Percentiles rank a stretch among this genome's conserved stretches.
These are phyloP conservation scores for Cornus florida DNA, from an alignment of 148 eudicot species.

Conservation along the genomic window DNA sequence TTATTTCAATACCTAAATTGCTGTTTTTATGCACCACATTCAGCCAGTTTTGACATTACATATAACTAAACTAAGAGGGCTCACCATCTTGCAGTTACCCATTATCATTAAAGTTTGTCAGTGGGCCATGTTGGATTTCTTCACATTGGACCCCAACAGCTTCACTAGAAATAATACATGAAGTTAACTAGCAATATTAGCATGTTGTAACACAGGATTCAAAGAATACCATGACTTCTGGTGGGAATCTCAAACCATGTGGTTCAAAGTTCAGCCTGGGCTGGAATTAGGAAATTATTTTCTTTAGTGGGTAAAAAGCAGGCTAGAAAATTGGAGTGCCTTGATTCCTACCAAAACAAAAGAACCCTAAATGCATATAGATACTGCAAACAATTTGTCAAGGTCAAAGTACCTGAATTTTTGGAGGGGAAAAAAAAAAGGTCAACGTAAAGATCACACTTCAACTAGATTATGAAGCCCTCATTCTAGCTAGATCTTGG, in stretches of 20 bases:
- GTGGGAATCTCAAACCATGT: too few relatives aligned
- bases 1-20: neutral
- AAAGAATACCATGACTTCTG: too few relatives aligned
- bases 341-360: too few relatives aligned
- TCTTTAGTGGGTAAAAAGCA: too few relatives aligned
- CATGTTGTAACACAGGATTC: neutral
- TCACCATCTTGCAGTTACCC: too few relatives aligned
- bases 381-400: neutral
- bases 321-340: too few relatives aligned
- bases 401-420: neutral
- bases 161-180: too few relatives aligned
- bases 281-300: too few relatives aligned
- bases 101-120: too few relatives aligned
- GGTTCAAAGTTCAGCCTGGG: too few relatives aligned
- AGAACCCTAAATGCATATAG: neutral
- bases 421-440: neutral
- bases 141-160: too few relatives aligned
- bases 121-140: too few relatives aligned
- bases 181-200: neutral
- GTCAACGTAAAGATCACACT: neutral
- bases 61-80: neutral
- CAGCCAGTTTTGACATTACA: neutral
- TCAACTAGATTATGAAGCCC: neutral
- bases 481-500: neutral
- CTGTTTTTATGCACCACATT: neutral